A percentile compares a stretch with the other conserved stretches of the same genome.
Evolutionary conservation across 139 green algal species (phyloP).

Genomic region (Chlorella sorokiniana): DNA sequence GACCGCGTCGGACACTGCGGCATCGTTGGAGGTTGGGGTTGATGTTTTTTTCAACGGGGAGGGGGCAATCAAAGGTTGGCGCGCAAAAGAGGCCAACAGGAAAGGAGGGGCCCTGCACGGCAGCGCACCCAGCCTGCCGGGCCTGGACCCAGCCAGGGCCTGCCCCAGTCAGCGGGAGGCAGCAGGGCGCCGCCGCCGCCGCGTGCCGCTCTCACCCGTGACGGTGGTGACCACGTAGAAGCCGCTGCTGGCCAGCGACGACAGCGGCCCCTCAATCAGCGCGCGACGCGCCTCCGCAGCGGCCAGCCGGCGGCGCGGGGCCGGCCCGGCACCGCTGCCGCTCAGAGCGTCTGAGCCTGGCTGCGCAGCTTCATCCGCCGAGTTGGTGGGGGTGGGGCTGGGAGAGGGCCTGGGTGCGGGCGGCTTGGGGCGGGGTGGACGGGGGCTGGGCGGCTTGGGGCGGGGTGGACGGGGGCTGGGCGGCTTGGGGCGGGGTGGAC

Average conservation of each 20-base stretch:
- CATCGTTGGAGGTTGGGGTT: no score
- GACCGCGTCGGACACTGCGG: conserved; percentile 9
- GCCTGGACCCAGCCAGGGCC: not conserved
- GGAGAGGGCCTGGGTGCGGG: no score
- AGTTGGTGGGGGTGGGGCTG: no score
- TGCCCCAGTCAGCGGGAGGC: not conserved
- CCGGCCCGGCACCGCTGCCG: not conserved
- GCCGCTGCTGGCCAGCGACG: conserved; percentile 33
- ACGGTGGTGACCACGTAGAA: conserved; percentile 43
- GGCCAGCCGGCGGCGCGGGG: not conserved
- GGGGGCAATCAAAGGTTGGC: no score
- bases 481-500: not conserved
- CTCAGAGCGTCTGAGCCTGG: not conserved
- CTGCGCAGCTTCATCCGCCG: not conserved
- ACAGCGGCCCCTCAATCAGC: conserved; percentile 31
- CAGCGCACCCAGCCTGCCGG: not conserved
- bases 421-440: no score
- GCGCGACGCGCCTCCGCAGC: not conserved
- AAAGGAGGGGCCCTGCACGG: not conserved
- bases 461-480: not conserved
- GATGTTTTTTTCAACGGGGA: no score
- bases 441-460: not conserved
- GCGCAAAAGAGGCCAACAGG: not conserved
- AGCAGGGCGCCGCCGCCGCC: not conserved
- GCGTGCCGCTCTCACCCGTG: not conserved